Conservation (phyloP, 192 early-diverging fungal species). For the Chytriomyces sp. region DNA sequence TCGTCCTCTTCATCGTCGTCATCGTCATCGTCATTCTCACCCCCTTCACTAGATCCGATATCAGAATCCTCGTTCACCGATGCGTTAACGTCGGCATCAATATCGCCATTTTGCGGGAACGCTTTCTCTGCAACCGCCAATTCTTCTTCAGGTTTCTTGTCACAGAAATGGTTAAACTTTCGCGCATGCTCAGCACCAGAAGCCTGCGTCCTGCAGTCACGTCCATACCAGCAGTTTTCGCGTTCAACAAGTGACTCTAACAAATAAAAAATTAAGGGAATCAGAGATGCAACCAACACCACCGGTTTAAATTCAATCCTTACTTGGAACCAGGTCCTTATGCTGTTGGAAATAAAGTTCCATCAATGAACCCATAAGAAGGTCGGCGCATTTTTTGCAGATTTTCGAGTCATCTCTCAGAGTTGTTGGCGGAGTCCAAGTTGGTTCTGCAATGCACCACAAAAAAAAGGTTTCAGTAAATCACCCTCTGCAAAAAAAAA, state of each 20-base stretch:
- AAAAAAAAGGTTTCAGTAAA: no score
- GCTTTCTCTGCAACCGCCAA: no score
- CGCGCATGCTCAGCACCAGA: constrained; percentile 15
- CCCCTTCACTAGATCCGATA: not conserved
- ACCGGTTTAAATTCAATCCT: not conserved
- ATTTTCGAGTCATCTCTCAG: constrained; percentile 25
- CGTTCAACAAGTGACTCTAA: constrained; percentile 26
- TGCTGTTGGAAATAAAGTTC: constrained; percentile 8
- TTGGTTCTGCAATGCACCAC: not conserved
- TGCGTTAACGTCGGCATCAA: not conserved
- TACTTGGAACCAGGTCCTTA: constrained; percentile 11
- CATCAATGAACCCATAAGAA: constrained; percentile 32
- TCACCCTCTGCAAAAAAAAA: no score
- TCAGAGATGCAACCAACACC: not conserved
- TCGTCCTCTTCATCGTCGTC: constrained; percentile 16
- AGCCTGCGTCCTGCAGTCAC: constrained; percentile 31
- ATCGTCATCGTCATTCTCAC: not conserved
- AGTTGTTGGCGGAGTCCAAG: constrained; percentile 31
- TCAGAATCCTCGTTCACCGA: no score
- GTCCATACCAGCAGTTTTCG: constrained; percentile 37
- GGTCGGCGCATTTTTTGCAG: constrained; percentile 33
- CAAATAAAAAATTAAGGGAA: not conserved
- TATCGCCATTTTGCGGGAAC: no score
- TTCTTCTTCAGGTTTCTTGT: not conserved
- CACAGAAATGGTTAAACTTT: constrained; percentile 33